Conservation (phyloP, 2,329 filamentous ascomycete species). For the Cercospora sesami region DNA sequence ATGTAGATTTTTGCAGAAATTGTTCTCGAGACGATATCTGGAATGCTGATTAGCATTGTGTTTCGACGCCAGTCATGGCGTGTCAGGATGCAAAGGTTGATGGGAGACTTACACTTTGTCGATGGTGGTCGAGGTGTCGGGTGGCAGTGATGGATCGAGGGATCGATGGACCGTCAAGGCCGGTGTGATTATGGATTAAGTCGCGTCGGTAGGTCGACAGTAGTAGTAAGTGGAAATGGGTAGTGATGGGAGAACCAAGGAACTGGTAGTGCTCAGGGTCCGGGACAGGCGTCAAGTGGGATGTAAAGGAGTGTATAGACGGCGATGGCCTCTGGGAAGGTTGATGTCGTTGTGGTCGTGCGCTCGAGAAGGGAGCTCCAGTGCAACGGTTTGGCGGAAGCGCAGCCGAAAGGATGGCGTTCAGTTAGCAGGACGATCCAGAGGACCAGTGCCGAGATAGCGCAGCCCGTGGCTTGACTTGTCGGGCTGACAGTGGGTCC, state of each 20-base stretch:
- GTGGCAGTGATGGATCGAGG: conserved; percentile 14
- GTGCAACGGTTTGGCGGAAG: conserved; percentile 35
- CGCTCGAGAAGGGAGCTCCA: conserved; percentile 31
- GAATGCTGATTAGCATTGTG: not conserved
- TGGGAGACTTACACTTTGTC: conserved; percentile 13
- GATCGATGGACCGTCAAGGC: conserved; percentile 25
- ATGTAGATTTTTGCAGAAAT: conserved; percentile 25
- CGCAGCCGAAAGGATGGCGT: conserved; percentile 35
- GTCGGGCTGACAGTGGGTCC: conserved; percentile 31
- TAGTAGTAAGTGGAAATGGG: conserved; percentile 23
- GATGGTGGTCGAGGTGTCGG: not conserved
- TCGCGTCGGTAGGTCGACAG: conserved; percentile 26
- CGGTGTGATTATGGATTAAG: conserved; percentile 33
- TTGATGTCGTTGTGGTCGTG: conserved; percentile 31
- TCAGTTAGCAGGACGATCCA: conserved; percentile 36
- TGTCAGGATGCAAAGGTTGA: not conserved
- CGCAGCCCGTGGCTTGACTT: conserved; percentile 34
- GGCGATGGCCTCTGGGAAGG: conserved; percentile 29
- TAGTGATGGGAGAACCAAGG: conserved; percentile 29
- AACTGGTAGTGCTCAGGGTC: conserved; percentile 32
- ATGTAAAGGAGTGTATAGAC: conserved; percentile 38
- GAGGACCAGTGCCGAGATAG: conserved; percentile 38
- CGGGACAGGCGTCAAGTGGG: conserved; percentile 37
- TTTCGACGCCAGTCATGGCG: not conserved
- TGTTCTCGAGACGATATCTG: conserved; percentile 3